Evolutionary conservation across 495 filamentous ascomycete species (phyloP).

Genomic region (Aspergillus ostianus): DNA sequence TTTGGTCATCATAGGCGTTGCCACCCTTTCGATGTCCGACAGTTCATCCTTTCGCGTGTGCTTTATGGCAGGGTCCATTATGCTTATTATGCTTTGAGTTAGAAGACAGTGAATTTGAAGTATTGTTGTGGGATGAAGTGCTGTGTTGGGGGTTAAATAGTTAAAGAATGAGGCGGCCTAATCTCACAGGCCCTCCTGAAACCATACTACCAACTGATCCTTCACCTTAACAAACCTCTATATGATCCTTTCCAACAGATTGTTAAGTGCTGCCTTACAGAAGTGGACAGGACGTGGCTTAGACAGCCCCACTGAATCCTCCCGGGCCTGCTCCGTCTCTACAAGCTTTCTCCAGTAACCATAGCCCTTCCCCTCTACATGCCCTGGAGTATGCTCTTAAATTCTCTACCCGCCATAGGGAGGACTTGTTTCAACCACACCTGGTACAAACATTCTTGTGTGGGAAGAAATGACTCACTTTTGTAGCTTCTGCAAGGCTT

Average conservation of each 20-base stretch:
- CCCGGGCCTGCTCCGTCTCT: too few relatives aligned
- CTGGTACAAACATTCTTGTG: too few relatives aligned
- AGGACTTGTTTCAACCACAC: not conserved
- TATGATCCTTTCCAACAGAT: too few relatives aligned
- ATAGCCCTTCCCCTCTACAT: too few relatives aligned
- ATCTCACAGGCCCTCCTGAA: not conserved
- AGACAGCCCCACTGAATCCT: not conserved
- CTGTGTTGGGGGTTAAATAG: not conserved
- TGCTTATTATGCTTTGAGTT: not conserved
- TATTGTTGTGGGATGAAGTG: not conserved
- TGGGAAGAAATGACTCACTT: not conserved
- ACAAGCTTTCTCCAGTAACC: too few relatives aligned
- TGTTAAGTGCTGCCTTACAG: not conserved
- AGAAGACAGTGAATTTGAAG: too few relatives aligned
- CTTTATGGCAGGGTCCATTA: not conserved
- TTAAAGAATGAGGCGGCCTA: not conserved
- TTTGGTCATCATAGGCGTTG: constrained; percentile 19
- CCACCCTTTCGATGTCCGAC: constrained; percentile 24
- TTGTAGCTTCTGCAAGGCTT: not conserved
- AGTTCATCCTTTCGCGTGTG: constrained; percentile 16
- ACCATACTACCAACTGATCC: too few relatives aligned
- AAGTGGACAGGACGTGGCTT: not conserved
- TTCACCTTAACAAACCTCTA: too few relatives aligned
- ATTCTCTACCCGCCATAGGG: too few relatives aligned
- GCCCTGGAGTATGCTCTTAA: too few relatives aligned